phyloP scores from a whole-genome alignment of 2,329 filamentous ascomycete species.

The Clonostachys sp. region DNA sequence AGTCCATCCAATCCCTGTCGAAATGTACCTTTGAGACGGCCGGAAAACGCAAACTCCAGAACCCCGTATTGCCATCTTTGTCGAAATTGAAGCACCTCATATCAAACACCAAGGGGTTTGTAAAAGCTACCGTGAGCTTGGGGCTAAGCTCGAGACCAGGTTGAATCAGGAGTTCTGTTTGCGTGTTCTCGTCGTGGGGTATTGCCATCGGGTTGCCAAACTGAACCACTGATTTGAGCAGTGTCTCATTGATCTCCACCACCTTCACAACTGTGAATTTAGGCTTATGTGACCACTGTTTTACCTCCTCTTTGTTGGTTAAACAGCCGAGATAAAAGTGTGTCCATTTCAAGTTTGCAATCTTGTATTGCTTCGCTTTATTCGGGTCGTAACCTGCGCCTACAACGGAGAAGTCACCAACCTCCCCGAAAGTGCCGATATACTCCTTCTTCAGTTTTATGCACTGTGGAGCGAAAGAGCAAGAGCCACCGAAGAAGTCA shows the following conservation, averaged over 20 bases:
- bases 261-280: slow-evolving; percentile 63
- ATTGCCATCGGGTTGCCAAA: slow-evolving; percentile 39
- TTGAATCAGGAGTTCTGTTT: slow-evolving; percentile 41
- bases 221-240: slow-evolving; percentile 44
- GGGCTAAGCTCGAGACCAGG: slow-evolving; percentile 33
- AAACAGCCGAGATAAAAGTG: slow-evolving; percentile 78
- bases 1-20: slow-evolving; percentile 67
- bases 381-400: slow-evolving; percentile 68
- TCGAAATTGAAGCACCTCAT: slow-evolving; percentile 77
- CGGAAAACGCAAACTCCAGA: slow-evolving; percentile 75
- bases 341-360: slow-evolving; percentile 64
- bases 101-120: slow-evolving; percentile 71
- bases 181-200: slow-evolving; percentile 25
- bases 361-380: slow-evolving; percentile 50
- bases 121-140: slow-evolving; percentile 53
- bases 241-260: slow-evolving; percentile 48
- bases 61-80: slow-evolving; percentile 62
- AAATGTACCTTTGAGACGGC: slow-evolving; percentile 71
- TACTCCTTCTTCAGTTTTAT: slow-evolving; percentile 92
- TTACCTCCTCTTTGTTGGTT: slow-evolving; percentile 58
- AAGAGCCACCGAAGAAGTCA: slow-evolving; percentile 31
- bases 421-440: slow-evolving; percentile 69
- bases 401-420: slow-evolving; percentile 77
- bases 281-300: slow-evolving; percentile 45
- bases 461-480: slow-evolving; percentile 42